phyloP scores from a whole-genome alignment of 2,329 filamentous ascomycete species.

The Colletotrichum higginsianum region DNA sequence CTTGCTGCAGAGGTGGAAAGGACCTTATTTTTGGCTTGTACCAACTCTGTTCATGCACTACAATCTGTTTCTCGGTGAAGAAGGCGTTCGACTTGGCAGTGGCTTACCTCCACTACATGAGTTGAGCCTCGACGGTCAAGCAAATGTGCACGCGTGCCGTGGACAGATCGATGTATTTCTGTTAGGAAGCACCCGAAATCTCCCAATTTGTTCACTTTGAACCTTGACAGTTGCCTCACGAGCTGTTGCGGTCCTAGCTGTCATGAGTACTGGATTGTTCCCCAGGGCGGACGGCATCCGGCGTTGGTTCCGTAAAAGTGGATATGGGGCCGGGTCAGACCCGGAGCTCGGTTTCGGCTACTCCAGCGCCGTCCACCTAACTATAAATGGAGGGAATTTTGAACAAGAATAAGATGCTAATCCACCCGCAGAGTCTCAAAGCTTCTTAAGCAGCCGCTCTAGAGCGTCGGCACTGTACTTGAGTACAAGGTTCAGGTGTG shows the following conservation, averaged over 20 bases:
- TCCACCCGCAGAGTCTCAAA: too few relatives aligned
- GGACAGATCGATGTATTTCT: not conserved
- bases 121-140: not conserved
- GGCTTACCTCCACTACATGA: not conserved
- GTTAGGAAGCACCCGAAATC: not conserved
- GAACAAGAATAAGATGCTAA: too few relatives aligned
- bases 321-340: not conserved
- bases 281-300: not conserved
- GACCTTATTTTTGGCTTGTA: not conserved
- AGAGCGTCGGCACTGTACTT: too few relatives aligned
- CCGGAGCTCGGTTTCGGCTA: slow-evolving; percentile 17
- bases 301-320: not conserved
- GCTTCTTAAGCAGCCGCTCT: too few relatives aligned
- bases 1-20: not conserved
- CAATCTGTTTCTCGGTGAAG: not conserved
- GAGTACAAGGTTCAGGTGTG: too few relatives aligned
- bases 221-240: too few relatives aligned
- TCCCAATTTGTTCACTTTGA: not conserved
- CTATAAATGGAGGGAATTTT: too few relatives aligned
- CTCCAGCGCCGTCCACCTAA: slow-evolving; percentile 10
- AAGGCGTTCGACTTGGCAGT: not conserved
- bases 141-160: not conserved
- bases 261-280: not conserved
- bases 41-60: too few relatives aligned
- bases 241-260: not conserved